phyloP scores from a whole-genome alignment of 1,139 yeast species.

The Debaryomycetaceae sp. region DNA sequence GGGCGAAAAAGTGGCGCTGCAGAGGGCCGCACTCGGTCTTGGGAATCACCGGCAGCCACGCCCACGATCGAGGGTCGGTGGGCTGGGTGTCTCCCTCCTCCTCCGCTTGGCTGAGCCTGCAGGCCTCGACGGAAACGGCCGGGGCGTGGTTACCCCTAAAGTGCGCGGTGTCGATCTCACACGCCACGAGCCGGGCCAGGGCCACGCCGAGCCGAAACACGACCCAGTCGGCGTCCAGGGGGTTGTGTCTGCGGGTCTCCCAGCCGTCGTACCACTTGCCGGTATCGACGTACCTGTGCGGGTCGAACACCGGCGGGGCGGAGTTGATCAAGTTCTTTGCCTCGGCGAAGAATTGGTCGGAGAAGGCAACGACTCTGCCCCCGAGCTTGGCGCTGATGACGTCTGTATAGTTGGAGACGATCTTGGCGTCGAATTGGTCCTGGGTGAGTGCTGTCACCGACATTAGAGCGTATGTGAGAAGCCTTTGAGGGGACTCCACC shows the following conservation, averaged over 20 bases:
- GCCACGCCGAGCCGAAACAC: constrained; percentile 74
- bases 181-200: constrained; percentile 67
- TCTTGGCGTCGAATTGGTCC: constrained; percentile 30
- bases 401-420: constrained; percentile 46
- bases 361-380: constrained; percentile 54
- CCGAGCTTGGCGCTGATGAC: constrained; percentile 82
- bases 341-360: constrained; percentile 93
- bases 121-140: constrained; percentile 72
- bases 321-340: constrained; percentile 85
- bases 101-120: constrained; percentile 17
- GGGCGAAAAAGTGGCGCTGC: constrained; percentile 70
- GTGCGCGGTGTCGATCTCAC: constrained; percentile 85
- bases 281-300: constrained; percentile 64
- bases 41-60: constrained; percentile 64
- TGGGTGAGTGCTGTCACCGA: constrained; percentile 17
- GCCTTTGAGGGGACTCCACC: constrained; percentile 6
- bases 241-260: constrained; percentile 93
- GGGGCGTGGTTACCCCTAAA: constrained; percentile 97
- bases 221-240: constrained; percentile 78
- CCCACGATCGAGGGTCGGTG: constrained; percentile 9
- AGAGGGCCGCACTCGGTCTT: constrained; percentile 80
- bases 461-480: constrained; percentile 5
- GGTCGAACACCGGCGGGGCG: constrained; percentile 66
- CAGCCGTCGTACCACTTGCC: constrained; percentile 99
- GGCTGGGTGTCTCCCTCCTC: constrained; percentile 6